A percentile compares a stretch with the other conserved stretches of the same genome.
Conservation (phyloP, 495 filamentous ascomycete species). For the Daldinia concentrica region DNA sequence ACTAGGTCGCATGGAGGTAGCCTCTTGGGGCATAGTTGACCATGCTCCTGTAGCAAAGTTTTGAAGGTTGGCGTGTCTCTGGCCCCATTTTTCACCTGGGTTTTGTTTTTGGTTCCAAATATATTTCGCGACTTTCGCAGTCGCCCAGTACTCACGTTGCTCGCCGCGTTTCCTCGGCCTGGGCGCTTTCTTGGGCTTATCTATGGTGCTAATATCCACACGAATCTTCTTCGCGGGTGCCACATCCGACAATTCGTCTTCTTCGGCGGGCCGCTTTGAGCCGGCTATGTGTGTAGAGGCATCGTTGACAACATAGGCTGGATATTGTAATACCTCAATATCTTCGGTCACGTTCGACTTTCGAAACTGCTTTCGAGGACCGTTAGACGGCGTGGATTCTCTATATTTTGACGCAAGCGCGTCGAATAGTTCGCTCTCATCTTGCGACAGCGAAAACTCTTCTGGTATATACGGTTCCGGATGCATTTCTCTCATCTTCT, state of each 20-base stretch:
- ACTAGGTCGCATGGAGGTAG: background rate
- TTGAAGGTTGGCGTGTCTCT: conserved; percentile 35
- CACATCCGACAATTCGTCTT: conserved; percentile 11
- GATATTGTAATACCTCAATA: conserved; percentile 45
- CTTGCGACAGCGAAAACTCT: conserved; percentile 52
- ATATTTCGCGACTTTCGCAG: conserved; percentile 42
- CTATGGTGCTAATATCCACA: conserved; percentile 5
- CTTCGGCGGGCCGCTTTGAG: conserved; percentile 35
- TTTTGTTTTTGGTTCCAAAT: conserved; percentile 45
- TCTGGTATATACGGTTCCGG: conserved; percentile 55
- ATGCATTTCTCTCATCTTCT: conserved; percentile 54
- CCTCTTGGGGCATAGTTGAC: conserved; percentile 32
- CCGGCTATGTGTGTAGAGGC: conserved; percentile 10
- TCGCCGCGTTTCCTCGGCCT: conserved; percentile 37
- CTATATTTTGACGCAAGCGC: conserved; percentile 37
- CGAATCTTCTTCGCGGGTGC: conserved; percentile 30
- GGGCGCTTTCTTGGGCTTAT: conserved; percentile 12
- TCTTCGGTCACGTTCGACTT: conserved; percentile 33
- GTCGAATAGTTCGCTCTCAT: conserved; percentile 48
- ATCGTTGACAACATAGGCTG: conserved; percentile 29
- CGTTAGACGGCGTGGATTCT: conserved; percentile 17
- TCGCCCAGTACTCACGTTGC: conserved; percentile 42
- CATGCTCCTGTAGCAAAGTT: conserved; percentile 41
- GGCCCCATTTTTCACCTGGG: conserved; percentile 37
- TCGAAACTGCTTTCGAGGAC: conserved; percentile 9